Evolutionary conservation across 2,329 filamentous ascomycete species (phyloP), one percentile per base, ranked within the genome.

Genomic region (Drechslerella coelobrocha): DNA sequence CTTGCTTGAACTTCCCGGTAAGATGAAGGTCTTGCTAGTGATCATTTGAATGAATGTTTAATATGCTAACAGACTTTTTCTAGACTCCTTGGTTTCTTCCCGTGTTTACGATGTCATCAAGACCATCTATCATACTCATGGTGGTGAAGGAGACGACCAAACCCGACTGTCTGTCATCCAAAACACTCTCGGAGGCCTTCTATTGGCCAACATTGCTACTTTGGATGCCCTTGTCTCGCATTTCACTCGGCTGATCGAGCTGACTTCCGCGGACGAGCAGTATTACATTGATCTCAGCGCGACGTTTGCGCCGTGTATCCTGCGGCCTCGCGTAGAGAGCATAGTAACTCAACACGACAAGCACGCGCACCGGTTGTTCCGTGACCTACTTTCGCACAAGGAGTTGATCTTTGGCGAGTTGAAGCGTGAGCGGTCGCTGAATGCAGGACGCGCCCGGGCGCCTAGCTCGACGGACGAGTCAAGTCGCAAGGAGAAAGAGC

Each of bases 61-160:
- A 59, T 19, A 45, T 39, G 8, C 60, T 51, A 51, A 61, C 43
- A 56, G 45, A 72, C 26, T 29, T 54, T n/a, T 5, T 12, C 2
- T 74, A 94, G 94, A 99, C 80, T 97, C 94, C n/a, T 84, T 99
- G 72, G 93, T 99, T 72, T 97, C 94, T 62, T 96, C 92, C 41
- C 93, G 97, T 78, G 92, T 99, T 66, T 99, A 99, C 79, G 95
- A 99, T 81, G 97, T 99, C 77, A 88, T 99, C 78, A 92, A 96
- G 81, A 97, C 92, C 1, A 95, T 99, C 74, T 99, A 99, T 82
- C 88, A 87, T 50, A 92, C 90, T 12, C 88, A 91, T 10, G 84
- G 89, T 50, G 85, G 89, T 43, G 91, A 96, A 63, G 85, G 86
- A 14, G 87, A 88, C 2, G 90, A 96, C 75, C 84, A 87, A 55